Conservation (phyloP, 805 yeast species). For the Zygosaccharomyces bailii region DNA sequence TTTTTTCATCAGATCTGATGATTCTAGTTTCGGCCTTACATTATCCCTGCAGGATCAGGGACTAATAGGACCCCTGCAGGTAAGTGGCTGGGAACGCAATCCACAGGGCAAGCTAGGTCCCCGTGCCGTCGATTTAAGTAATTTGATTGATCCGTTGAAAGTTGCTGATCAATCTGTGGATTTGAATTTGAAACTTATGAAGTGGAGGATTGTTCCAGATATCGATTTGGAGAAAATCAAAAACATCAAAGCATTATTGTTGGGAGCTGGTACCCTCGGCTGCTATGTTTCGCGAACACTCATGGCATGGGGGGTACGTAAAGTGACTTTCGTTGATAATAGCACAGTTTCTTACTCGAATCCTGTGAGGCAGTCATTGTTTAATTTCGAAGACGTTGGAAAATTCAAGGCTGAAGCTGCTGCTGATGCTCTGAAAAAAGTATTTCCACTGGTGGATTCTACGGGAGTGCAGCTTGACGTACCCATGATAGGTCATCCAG, state of each 20-base stretch:
- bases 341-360: conserved; percentile 88
- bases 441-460: conserved; percentile 75
- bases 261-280: conserved; percentile 98
- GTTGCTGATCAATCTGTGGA: conserved; percentile 91
- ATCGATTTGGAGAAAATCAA: conserved; percentile 65
- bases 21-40: conserved; percentile 31
- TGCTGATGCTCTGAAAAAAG: conserved; percentile 62
- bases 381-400: conserved; percentile 81
- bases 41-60: conserved; percentile 17
- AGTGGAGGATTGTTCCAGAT: conserved; percentile 90
- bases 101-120: conserved; percentile 71
- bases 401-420: conserved; percentile 75
- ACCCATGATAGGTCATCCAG: conserved; percentile 95
- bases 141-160: conserved; percentile 74
- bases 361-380: conserved; percentile 93
- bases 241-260: conserved; percentile 58
- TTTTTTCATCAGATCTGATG: conserved; percentile 39
- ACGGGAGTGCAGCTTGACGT: conserved; percentile 66
- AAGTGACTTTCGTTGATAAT: conserved; percentile 84
- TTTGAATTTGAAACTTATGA: conserved; percentile 86
- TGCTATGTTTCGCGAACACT: conserved; percentile 83
- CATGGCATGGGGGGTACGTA: conserved; percentile 91
- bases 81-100: conserved; percentile 91
- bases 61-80: conserved; percentile 37
- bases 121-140: conserved; percentile 75